These are phyloP conservation scores for Calonectria naviculata DNA, from an alignment of 2,329 filamentous ascomycete genomes.

Conservation along the genomic window DNA sequence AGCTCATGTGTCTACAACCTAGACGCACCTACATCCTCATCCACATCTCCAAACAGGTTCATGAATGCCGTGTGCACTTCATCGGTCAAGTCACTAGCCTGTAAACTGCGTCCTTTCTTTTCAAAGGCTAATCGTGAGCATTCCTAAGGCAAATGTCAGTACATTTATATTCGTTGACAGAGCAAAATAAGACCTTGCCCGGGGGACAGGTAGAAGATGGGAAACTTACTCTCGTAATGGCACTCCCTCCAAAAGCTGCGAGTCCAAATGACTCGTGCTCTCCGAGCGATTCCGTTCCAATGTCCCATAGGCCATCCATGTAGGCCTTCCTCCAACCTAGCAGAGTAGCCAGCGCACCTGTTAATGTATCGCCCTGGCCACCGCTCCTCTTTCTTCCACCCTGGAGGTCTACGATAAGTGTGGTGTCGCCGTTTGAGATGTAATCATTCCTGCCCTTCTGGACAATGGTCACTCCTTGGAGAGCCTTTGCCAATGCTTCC, in stretches of 20 bases:
- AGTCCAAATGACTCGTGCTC: slow-evolving; percentile 75
- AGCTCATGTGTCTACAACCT: slow-evolving; percentile 44
- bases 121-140: slow-evolving; percentile 89
- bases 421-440: slow-evolving; percentile 82
- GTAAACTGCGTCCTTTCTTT: slow-evolving; percentile 86
- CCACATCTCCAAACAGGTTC: slow-evolving; percentile 80
- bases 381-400: slow-evolving; percentile 92
- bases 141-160: slow-evolving; percentile 59
- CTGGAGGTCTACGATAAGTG: slow-evolving; percentile 79
- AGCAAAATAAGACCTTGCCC: neutral
- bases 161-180: neutral
- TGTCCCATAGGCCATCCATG: slow-evolving; percentile 81
- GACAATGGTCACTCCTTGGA: slow-evolving; percentile 90
- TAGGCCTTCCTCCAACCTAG: slow-evolving; percentile 91
- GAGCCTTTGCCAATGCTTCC: slow-evolving; percentile 75
- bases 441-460: slow-evolving; percentile 89
- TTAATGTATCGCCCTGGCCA: slow-evolving; percentile 95
- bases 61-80: slow-evolving; percentile 87
- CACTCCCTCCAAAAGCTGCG: slow-evolving; percentile 87
- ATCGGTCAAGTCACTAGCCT: slow-evolving; percentile 93
- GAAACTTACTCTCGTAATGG: slow-evolving; percentile 79
- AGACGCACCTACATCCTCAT: slow-evolving; percentile 49
- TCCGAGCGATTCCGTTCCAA: slow-evolving; percentile 57
- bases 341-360: slow-evolving; percentile 88
- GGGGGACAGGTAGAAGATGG: neutral